These are phyloP conservation scores for Brassica balearica DNA, from an alignment of 441 rosid genomes.

Conservation along the genomic window DNA sequence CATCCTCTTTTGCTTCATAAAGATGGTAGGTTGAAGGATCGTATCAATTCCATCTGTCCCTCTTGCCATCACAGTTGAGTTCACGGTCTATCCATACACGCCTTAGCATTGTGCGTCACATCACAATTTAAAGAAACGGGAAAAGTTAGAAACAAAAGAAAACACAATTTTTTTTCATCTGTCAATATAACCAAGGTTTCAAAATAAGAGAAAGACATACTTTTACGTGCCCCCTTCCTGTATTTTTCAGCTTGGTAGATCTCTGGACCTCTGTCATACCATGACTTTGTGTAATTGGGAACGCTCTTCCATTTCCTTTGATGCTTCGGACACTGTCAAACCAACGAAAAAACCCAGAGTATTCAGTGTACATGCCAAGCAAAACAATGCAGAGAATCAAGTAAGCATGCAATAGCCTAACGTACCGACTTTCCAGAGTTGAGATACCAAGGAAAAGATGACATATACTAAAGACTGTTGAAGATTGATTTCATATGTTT, in stretches of 20 bases:
- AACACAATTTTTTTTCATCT: neutral
- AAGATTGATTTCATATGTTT: neutral
- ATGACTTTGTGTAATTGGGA: constrained; percentile 83
- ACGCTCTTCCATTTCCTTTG: constrained; percentile 95
- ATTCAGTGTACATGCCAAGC: neutral
- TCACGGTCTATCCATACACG: constrained; percentile 88
- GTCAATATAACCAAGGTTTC: constrained; percentile 3
- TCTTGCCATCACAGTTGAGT: constrained; percentile 84
- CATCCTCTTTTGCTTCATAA: constrained; percentile 82
- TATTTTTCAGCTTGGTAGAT: neutral
- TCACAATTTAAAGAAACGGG: constrained; percentile 61
- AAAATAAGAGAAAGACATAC: constrained; percentile 49
- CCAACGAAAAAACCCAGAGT: neutral
- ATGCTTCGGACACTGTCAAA: constrained; percentile 72
- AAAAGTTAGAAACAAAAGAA: constrained; percentile 4
- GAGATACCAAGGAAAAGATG: neutral
- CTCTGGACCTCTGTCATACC: constrained; percentile 76
- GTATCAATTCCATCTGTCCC: constrained; percentile 86
- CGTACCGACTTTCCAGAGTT: neutral
- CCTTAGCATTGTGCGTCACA: constrained; percentile 70
- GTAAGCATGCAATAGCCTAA: neutral
- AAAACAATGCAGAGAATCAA: neutral
- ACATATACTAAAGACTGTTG: neutral
- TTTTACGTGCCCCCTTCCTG: constrained; percentile 38
- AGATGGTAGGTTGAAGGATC: constrained; percentile 70